Percentiles rank a stretch among this genome's conserved stretches.
Conservation (phyloP, 208 protist species). For the Trypanosoma caninum region DNA sequence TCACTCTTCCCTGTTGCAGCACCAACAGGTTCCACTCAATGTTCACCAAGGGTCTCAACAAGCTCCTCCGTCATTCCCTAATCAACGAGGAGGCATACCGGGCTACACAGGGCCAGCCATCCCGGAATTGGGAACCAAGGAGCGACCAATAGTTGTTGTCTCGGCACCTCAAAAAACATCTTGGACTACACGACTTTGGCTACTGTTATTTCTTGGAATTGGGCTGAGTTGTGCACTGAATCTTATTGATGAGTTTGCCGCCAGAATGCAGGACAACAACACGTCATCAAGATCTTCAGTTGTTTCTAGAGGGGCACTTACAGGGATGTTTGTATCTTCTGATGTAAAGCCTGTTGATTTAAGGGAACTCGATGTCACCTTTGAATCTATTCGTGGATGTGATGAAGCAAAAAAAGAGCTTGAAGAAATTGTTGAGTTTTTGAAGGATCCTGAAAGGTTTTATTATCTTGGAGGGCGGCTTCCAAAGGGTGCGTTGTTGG, state of each 20-base stretch:
- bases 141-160: constrained; percentile 75
- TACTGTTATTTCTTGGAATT: constrained; percentile 73
- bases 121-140: constrained; percentile 65
- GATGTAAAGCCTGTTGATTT: constrained; percentile 81
- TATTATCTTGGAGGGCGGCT: constrained; percentile 92
- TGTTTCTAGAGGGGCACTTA: constrained; percentile 20
- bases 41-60: constrained; percentile 15
- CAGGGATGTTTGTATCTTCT: constrained; percentile 41
- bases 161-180: constrained; percentile 63
- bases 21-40: constrained; percentile 6
- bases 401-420: constrained; percentile 92
- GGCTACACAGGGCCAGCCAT: constrained; percentile 7
- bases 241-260: constrained; percentile 42
- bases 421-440: constrained; percentile 92
- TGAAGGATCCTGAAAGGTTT: constrained; percentile 95
- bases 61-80: background rate
- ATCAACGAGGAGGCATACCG: background rate
- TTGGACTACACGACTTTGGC: constrained; percentile 62
- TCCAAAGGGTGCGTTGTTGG: constrained; percentile 95
- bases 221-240: constrained; percentile 58
- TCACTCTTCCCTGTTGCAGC: background rate
- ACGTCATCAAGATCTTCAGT: constrained; percentile 22
- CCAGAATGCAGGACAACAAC: constrained; percentile 34
- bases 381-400: constrained; percentile 84
- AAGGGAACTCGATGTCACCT: constrained; percentile 74